Evolutionary conservation across 2,329 filamentous ascomycete genomes (phyloP).

Genomic region (Zarea fungicola): DNA sequence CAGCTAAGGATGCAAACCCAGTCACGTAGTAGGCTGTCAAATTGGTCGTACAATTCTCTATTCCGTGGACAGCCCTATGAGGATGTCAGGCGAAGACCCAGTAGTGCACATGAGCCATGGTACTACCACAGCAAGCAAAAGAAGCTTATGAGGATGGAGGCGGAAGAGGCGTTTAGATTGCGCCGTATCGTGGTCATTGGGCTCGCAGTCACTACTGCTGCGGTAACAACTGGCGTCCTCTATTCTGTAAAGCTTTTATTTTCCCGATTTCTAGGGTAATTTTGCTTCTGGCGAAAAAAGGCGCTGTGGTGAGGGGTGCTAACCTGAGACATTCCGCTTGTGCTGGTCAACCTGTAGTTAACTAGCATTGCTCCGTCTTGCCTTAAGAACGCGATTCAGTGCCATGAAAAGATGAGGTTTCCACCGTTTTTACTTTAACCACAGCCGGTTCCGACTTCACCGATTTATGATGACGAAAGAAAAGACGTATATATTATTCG

Average conservation of each 20-base stretch:
- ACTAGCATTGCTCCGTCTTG: not conserved
- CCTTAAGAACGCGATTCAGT: not conserved
- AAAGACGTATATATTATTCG: not conserved
- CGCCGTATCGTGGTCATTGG: conserved; percentile 47
- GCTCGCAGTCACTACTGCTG: conserved; percentile 35
- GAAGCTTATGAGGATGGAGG: conserved; percentile 57
- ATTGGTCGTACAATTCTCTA: conserved; percentile 37
- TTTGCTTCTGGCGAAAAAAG: not conserved
- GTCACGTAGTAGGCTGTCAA: conserved; percentile 26
- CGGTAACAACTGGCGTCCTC: conserved; percentile 24
- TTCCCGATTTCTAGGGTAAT: not conserved
- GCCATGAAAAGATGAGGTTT: no score
- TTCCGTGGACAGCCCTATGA: conserved; percentile 37
- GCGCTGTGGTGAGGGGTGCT: no score
- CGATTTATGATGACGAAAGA: not conserved
- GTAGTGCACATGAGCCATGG: conserved; percentile 23
- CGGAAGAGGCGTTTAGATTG: conserved; percentile 59
- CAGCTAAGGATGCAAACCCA: conserved; percentile 39
- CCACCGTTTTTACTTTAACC: no score
- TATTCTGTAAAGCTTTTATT: not conserved
- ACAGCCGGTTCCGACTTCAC: no score
- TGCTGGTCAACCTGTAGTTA: not conserved
- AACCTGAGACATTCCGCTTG: not conserved
- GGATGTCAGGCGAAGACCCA: conserved; percentile 22
- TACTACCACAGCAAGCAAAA: conserved; percentile 54